These are phyloP conservation scores for Magnolia changhungtana DNA, from an alignment of 164 flowering plant species.

Conservation along the genomic window DNA sequence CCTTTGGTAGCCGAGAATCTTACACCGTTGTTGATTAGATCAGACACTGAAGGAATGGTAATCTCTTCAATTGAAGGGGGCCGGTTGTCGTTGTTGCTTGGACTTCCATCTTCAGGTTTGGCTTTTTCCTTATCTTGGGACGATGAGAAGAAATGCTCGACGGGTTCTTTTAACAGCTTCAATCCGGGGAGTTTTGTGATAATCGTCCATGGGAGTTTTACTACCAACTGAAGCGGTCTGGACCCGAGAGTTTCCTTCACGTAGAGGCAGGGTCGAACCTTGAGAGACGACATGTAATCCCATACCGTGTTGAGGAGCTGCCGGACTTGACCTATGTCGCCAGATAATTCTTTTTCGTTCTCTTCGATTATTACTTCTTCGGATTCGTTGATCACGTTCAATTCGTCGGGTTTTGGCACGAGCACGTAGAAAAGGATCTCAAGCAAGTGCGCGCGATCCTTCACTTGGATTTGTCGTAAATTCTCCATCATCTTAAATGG, in stretches of 20 bases:
- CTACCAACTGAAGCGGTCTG: conserved; percentile 13
- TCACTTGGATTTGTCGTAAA: neutral
- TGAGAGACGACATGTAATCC: neutral
- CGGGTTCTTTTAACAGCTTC: conserved; percentile 11
- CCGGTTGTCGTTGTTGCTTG: neutral
- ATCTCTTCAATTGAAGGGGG: conserved; percentile 36
- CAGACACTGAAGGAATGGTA: conserved; percentile 35
- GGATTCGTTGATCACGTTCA: neutral
- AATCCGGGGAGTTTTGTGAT: conserved; percentile 12
- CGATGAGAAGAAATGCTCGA: conserved; percentile 5
- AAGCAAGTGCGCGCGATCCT: conserved; percentile 26
- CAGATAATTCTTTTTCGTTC: neutral
- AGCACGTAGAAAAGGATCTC: conserved; percentile 29
- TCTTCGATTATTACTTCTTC: neutral
- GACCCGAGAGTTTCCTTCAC: neutral
- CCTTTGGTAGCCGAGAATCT: conserved; percentile 21
- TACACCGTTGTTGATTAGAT: conserved; percentile 30
- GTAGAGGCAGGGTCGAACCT: conserved; percentile 3
- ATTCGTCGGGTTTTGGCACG: conserved; percentile 12
- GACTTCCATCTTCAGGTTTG: neutral
- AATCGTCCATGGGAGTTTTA: conserved; percentile 12
- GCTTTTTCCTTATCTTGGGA: neutral
- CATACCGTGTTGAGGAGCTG: conserved; percentile 5
- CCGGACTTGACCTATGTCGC: neutral
- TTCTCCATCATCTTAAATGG: conserved; percentile 29